These are phyloP conservation scores for Oryza meyeriana DNA, from an alignment of 176 grass and related monocot genomes.

Conservation along the genomic window DNA sequence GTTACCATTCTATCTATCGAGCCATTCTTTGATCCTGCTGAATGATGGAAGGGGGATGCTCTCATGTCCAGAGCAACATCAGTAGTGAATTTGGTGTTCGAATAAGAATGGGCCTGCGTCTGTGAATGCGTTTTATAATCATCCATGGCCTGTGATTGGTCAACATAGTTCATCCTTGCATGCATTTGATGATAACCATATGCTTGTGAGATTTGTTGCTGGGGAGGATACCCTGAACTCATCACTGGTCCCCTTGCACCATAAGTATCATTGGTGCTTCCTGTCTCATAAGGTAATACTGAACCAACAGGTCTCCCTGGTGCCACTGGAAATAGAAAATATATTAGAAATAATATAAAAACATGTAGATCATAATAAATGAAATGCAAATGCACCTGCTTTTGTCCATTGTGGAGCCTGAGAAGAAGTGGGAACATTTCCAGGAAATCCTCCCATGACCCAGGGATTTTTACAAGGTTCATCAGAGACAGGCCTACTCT, in stretches of 20 bases:
- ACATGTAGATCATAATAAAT: not conserved
- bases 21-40: slow-evolving; percentile 34
- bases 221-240: slow-evolving; percentile 48
- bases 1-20: slow-evolving; percentile 39
- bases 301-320: slow-evolving; percentile 52
- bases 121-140: slow-evolving; percentile 37
- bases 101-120: slow-evolving; percentile 27
- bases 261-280: slow-evolving; percentile 34
- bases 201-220: slow-evolving; percentile 47
- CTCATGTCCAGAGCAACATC: slow-evolving; percentile 63
- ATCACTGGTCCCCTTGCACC: slow-evolving; percentile 42
- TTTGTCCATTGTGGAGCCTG: slow-evolving; percentile 51
- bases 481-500: slow-evolving; percentile 37
- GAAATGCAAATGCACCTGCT: slow-evolving; percentile 39
- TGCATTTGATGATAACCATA: slow-evolving; percentile 43
- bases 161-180: slow-evolving; percentile 37
- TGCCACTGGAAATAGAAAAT: slow-evolving; percentile 32
- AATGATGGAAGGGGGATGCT: slow-evolving; percentile 49
- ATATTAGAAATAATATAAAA: slow-evolving; percentile 19
- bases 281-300: slow-evolving; percentile 41
- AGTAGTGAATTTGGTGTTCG: slow-evolving; percentile 35
- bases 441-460: slow-evolving; percentile 33
- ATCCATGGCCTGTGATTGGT: slow-evolving; percentile 38
- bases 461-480: slow-evolving; percentile 45
- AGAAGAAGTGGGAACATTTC: slow-evolving; percentile 31